Conservation (phyloP, 192 early-diverging fungal species). For the Radiomyces spectabilis region DNA sequence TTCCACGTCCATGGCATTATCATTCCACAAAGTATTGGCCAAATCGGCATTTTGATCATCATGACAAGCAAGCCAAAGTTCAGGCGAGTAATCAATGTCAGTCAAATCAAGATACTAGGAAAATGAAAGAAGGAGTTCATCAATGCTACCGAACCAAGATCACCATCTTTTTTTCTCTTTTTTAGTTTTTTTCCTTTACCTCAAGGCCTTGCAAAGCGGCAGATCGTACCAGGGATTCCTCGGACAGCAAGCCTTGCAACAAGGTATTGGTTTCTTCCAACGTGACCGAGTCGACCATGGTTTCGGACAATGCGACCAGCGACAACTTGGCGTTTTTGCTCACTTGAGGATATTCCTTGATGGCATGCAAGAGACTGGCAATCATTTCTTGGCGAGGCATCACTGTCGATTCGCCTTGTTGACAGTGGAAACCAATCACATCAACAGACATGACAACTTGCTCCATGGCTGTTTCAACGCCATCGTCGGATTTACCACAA, state of each 20-base stretch:
- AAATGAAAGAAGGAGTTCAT: slow-evolving; percentile 3
- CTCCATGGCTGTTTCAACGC: slow-evolving; percentile 41
- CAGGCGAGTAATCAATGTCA: slow-evolving; percentile 50
- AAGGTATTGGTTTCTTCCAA: slow-evolving; percentile 49
- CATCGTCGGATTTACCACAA: slow-evolving; percentile 31
- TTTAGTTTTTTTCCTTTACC: slow-evolving; percentile 5
- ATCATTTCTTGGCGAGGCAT: slow-evolving; percentile 63
- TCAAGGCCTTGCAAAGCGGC: slow-evolving; percentile 57
- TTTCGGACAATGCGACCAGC: slow-evolving; percentile 35
- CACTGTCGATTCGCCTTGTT: slow-evolving; percentile 35
- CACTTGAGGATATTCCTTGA: slow-evolving; percentile 53
- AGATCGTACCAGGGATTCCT: slow-evolving; percentile 60
- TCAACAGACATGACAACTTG: slow-evolving; percentile 63
- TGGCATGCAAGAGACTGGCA: slow-evolving; percentile 48
- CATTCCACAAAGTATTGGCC: slow-evolving; percentile 59
- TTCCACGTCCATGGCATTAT: slow-evolving; percentile 49
- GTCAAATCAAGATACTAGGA: slow-evolving; percentile 38
- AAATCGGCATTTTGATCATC: slow-evolving; percentile 54
- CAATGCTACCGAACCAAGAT: no score
- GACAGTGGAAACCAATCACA: slow-evolving; percentile 55
- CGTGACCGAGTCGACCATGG: slow-evolving; percentile 38
- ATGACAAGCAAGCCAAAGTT: slow-evolving; percentile 63
- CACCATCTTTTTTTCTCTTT: slow-evolving; percentile 24
- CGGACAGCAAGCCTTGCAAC: slow-evolving; percentile 54
- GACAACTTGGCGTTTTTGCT: slow-evolving; percentile 47